Base-by-base conservation (phyloP, 352 stramenopile species). In the Pythium aristosporum region DNA sequence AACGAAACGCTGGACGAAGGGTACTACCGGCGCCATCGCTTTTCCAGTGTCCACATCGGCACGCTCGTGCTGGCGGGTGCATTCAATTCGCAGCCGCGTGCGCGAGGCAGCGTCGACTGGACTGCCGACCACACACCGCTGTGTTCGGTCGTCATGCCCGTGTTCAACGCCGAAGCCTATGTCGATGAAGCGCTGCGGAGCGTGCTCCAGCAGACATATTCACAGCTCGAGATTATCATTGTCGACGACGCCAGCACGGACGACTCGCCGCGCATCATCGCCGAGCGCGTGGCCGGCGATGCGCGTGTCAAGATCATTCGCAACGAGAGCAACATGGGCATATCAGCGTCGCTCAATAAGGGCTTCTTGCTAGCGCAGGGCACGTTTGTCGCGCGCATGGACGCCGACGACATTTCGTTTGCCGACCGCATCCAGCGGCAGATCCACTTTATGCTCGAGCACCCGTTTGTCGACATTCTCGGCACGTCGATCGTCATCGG, bases 11-110 rank as follows among this genome's bases (percentile, higher is more conserved):
- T 96, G 18, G 78, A 95, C 63, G 65, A 85, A 25, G 36, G 48
- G 10, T 77, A 71, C 10, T 96, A 96, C 62, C 71, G 70, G 11
- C 59, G 48, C 25, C 79, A 73, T 15, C 44, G 60, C 13, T 93
- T 95, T 57, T 72, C 78, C 28, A 82, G 78, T 44, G 87, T 94
- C 16, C 88, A 96, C 58, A 91, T 96, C 48, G 88, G 87, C 37
- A 75, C 86, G 36, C 66, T 96, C 16, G 72, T 80, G 25, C 65
- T 94, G 4, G 57, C 68, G 12, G 62, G 56, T n/a, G 46, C 52
- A 18, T 28, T 30, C 13, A 69, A 59, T 15, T 56, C 60, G 13
- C 67, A 66, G 30, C 46, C 67, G 6, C 52, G 41, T 28, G 36
- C 54, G 4, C 62, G 54, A 23, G 53, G 55, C n/a, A 65, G 61